Conservation (phyloP, 176 grass and related monocot genomes). For the maize (Zea mays) region DNA sequence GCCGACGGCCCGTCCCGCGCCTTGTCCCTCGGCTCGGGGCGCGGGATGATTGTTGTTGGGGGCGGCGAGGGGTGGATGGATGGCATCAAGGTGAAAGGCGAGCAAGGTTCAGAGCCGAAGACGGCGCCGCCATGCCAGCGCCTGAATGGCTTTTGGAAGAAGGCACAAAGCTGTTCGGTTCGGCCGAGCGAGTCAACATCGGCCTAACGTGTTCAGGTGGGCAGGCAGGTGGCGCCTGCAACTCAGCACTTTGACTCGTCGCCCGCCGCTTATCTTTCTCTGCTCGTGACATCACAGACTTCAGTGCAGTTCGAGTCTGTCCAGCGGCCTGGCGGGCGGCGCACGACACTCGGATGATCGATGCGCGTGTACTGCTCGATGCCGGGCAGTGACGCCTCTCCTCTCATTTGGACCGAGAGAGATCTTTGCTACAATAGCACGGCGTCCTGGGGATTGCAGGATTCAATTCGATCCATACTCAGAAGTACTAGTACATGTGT, state of each 20-base stretch:
- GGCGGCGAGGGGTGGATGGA: background rate
- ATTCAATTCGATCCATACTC: background rate
- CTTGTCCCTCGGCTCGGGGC: background rate
- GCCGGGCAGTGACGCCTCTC: background rate
- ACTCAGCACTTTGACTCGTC: background rate
- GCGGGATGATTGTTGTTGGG: background rate
- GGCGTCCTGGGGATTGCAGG: background rate
- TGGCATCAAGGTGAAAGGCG: background rate
- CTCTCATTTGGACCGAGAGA: background rate
- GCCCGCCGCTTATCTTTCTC: background rate
- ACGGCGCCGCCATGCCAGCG: background rate
- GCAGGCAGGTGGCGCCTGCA: conserved; percentile 14
- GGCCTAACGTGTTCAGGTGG: conserved; percentile 21
- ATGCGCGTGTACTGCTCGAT: background rate
- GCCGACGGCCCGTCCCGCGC: background rate
- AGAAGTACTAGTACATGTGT: background rate
- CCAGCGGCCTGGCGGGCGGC: background rate
- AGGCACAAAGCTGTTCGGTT: background rate
- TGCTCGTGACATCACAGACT: background rate
- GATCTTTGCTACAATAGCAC: background rate
- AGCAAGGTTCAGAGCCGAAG: background rate
- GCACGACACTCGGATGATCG: background rate
- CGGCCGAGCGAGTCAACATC: conserved; percentile 19
- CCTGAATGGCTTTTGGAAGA: background rate
- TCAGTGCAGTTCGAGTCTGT: background rate